A percentile compares a stretch with the other conserved stretches of the same genome.
Evolutionary conservation across 805 yeast species (phyloP).

Genomic region (Sungouiella blattae): DNA sequence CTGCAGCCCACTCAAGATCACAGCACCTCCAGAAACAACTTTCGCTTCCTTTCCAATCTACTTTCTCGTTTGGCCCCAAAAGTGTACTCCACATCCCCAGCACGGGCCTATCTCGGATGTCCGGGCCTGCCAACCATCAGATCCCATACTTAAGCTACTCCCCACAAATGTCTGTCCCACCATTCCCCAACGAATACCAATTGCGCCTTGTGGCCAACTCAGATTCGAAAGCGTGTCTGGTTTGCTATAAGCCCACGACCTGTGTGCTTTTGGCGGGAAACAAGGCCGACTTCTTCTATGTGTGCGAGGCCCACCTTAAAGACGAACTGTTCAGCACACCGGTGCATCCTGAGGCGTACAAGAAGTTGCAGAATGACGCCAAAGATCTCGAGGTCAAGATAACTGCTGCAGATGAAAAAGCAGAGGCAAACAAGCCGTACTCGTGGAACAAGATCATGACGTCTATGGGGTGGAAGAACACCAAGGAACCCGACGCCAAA

Average conservation of each 20-base stretch:
- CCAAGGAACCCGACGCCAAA: slow-evolving; percentile 17
- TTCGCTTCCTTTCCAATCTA: no score
- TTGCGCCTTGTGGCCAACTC: slow-evolving; percentile 39
- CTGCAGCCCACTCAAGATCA: no score
- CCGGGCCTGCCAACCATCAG: no score
- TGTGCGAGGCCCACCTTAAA: slow-evolving; percentile 45
- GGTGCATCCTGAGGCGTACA: slow-evolving; percentile 33
- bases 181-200: slow-evolving; percentile 37
- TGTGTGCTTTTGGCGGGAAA: slow-evolving; percentile 45
- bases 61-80: no score
- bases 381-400: slow-evolving; percentile 17
- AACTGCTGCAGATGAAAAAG: slow-evolving; percentile 18
- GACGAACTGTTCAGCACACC: slow-evolving; percentile 47
- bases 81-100: no score
- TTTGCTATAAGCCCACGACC: slow-evolving; percentile 49
- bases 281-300: slow-evolving; percentile 51
- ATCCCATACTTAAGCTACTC: no score
- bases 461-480: slow-evolving; percentile 16
- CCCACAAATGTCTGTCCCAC: no score
- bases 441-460: slow-evolving; percentile 29
- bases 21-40: no score
- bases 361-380: slow-evolving; percentile 20
- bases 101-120: no score
- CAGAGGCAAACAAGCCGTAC: slow-evolving; percentile 29
- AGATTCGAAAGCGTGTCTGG: slow-evolving; percentile 43